Percentiles rank a stretch among this genome's conserved stretches.
These are phyloP conservation scores for Austroboletus olivaceoglutinosus DNA, from an alignment of 1,284 basidiomycete genomes.

Conservation along the genomic window DNA sequence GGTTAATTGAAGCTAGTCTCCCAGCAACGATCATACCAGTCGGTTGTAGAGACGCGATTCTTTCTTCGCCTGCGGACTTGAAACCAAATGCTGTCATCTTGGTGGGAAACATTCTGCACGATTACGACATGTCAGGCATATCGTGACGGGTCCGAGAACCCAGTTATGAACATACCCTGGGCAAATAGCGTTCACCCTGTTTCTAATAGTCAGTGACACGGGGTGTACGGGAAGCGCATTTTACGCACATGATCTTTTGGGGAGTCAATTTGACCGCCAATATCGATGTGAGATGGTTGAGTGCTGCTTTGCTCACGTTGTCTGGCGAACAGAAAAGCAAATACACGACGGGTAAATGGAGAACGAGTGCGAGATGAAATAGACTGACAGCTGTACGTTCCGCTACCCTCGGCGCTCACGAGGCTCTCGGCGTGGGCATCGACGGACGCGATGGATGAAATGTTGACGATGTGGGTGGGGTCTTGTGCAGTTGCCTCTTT, in stretches of 20 bases:
- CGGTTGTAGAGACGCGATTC: conserved; percentile 53
- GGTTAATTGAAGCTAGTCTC: not conserved
- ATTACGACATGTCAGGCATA: conserved; percentile 1
- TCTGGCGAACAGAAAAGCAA: conserved; percentile 47
- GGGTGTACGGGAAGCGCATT: not conserved
- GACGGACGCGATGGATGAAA: conserved; percentile 73
- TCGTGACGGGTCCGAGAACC: not conserved
- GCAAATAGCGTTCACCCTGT: conserved; percentile 81
- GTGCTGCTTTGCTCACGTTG: conserved; percentile 77
- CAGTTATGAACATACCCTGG: conserved; percentile 53
- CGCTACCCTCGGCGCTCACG: conserved; percentile 57
- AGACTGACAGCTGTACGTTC: conserved; percentile 77
- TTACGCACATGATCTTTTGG: conserved; percentile 61
- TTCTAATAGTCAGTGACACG: conserved; percentile 1
- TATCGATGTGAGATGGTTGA: conserved; percentile 78
- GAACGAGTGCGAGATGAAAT: not conserved
- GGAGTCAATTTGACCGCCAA: conserved; percentile 69
- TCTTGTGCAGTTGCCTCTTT: conserved; percentile 67
- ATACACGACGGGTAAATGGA: not conserved
- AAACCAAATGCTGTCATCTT: conserved; percentile 85
- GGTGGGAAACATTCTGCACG: conserved; percentile 70
- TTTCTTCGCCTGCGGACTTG: conserved; percentile 54
- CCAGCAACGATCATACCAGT: conserved; percentile 45
- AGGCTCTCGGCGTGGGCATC: conserved; percentile 51
- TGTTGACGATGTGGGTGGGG: conserved; percentile 77